These are phyloP conservation scores for Eurotiales sp. DNA, from an alignment of 2,329 filamentous ascomycete species.

Conservation along the genomic window DNA sequence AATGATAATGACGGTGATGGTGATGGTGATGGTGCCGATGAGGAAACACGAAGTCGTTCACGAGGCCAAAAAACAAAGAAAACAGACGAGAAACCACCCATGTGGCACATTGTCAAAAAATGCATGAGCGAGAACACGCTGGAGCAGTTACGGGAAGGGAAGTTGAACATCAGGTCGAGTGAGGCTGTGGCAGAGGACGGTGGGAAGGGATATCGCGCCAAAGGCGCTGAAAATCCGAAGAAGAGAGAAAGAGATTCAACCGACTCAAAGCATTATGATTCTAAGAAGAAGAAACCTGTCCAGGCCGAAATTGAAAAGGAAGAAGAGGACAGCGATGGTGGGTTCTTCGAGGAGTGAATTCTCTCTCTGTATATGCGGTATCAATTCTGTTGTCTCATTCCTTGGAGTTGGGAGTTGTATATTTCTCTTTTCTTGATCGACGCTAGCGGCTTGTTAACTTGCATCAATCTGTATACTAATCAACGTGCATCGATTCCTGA, in stretches of 20 bases:
- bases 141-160: slow-evolving; percentile 40
- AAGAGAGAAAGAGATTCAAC: neutral
- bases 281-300: slow-evolving; percentile 1
- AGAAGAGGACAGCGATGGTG: slow-evolving; percentile 35
- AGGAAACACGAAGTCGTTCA: slow-evolving; percentile 15
- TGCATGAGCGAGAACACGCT: slow-evolving; percentile 43
- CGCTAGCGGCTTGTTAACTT: neutral
- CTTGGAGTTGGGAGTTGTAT: neutral
- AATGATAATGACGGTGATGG: neutral
- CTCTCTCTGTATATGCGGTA: neutral
- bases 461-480: neutral
- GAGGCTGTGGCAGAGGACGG: slow-evolving; percentile 4
- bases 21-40: neutral
- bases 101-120: slow-evolving; percentile 45
- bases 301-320: slow-evolving; percentile 15
- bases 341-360: slow-evolving; percentile 34
- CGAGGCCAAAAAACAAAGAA: slow-evolving; percentile 17
- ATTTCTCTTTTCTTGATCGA: neutral
- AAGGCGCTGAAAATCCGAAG: slow-evolving; percentile 16
- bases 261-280: neutral
- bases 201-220: no score
- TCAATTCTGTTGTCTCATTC: neutral
- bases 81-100: slow-evolving; percentile 32
- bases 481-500: no score
- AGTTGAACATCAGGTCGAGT: slow-evolving; percentile 26